phyloP scores from a whole-genome alignment of 2,329 filamentous ascomycete species.

The Fusarium sp. region DNA sequence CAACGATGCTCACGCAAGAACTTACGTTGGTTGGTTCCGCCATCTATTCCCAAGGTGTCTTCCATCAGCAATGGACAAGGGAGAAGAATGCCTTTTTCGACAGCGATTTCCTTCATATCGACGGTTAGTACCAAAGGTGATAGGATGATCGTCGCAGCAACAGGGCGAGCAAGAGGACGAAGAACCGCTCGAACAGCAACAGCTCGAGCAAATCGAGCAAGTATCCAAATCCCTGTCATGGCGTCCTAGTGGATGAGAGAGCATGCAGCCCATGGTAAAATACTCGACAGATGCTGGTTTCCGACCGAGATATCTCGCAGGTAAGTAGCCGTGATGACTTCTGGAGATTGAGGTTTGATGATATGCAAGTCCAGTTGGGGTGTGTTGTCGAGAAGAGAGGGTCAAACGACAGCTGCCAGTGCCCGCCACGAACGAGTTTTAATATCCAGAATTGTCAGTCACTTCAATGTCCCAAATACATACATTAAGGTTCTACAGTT shows the following conservation, averaged over 20 bases:
- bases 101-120: background rate
- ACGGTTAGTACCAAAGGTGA: background rate
- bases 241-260: background rate
- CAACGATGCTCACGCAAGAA: background rate
- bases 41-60: background rate
- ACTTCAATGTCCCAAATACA: background rate
- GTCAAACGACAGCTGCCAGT: background rate
- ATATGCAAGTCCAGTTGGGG: background rate
- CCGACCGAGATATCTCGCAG: background rate
- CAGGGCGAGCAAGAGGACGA: background rate
- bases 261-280: constrained; percentile 4
- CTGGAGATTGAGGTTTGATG: background rate
- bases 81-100: background rate
- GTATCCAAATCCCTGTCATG: background rate
- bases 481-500: background rate
- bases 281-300: background rate
- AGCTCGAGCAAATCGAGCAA: background rate
- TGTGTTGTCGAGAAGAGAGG: background rate
- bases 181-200: background rate
- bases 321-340: background rate
- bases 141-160: background rate
- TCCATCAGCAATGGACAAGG: background rate
- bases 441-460: background rate
- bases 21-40: background rate
- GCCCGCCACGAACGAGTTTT: background rate